Base-by-base conservation (phyloP, 1,139 yeast species). In the Candida tunisiensis region DNA sequence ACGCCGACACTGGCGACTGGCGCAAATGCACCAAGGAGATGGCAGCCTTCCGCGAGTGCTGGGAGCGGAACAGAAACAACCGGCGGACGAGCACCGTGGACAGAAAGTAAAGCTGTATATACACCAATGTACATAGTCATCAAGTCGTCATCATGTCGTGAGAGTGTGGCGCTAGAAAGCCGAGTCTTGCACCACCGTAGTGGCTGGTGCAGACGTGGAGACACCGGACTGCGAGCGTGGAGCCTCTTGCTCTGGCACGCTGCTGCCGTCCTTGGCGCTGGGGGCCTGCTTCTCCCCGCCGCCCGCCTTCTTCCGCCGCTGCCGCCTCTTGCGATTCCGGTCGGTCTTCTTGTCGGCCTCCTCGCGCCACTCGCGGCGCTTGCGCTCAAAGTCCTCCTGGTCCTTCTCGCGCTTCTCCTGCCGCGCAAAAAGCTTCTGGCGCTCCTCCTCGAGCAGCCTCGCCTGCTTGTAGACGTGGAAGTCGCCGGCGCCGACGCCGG, bases 1-100 rank as follows among this genome's bases (percentile, higher is more conserved):
- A 74, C 45, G 79, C 77, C 11, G 85, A 74, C 36, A 70, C 64
- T 3, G 72, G 71, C 16, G 85, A 75, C 42, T 75, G 88, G 88
- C 51, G 85, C 28, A 49, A 66, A 44, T 75, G 88, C 41, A 39
- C 63, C 2, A 49, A 54, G 20, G 82, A 74, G 57, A 69, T 75
- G 78, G 58, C 60, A 24, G 77, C 67, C 2, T 74, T 75, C 44
- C 60, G 66, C 28, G 58, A 65, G 39, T 75, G 91, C 50, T 75
- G 91, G 91, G 65, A 52, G 6, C 48, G 35, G 11, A 61, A 70
- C 45, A 59, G 62, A 33, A 75, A 75, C 42, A 60, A 72, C 45
- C 55, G 55, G 29, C 51, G 85, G 22, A 34, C 50, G 77, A 23
- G 63, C 70, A 3, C 44, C 37, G n/a, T 26, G n/a, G 31, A 36